Base-by-base conservation (phyloP, 176 grass and related monocot species). In the Elaeis guineensis region DNA sequence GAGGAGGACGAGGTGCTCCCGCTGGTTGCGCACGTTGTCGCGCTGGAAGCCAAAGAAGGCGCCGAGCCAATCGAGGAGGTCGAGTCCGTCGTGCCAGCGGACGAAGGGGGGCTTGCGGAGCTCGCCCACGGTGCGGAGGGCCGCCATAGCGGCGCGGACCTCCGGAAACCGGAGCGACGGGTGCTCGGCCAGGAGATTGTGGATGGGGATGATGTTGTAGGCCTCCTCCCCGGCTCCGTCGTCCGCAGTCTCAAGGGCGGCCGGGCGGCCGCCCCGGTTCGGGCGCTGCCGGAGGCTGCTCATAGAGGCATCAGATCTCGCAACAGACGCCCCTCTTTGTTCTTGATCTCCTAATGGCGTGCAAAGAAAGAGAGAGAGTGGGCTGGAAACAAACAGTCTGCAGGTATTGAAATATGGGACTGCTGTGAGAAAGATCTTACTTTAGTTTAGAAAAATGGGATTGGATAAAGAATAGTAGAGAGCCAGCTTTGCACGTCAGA, bases 151-250 rank as follows among this genome's bases (percentile, higher is more conserved):
- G 8, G 80, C 87, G 49, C 92, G 77, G 62, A 97, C 92, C 83
- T 97, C 92, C 54, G 87, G 83, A 65, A 82, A 85, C 50, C 52
- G 77, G 57, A 82, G 83, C 58, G 83, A 76, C 48, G 72, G 80
- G 75, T 90, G 92, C 16, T 78, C 64, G 52, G 66, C 78, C 50
- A 83, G 68, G 68, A 85, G 61, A 80, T 97, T 89, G 35, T 90
- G 72, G 72, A 88, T 84, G 66, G 92, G 92, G 67, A 97, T 78
- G 81, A 97, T 97, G 87, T 97, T 97, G 92, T 85, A 90, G 6
- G 63, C 67, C 32, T 71, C 67, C 57, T 29, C 11, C 0, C 59
- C 32, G 50, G 23, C 25, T 62, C 65, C 5, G 14, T 65, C 16
- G 9, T 17, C 21, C 17, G 59, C 65, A 62, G 62, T 1, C 28